Evolutionary conservation across 2,329 filamentous ascomycete species (phyloP).

Genomic region (Penicillium oxalicum): DNA sequence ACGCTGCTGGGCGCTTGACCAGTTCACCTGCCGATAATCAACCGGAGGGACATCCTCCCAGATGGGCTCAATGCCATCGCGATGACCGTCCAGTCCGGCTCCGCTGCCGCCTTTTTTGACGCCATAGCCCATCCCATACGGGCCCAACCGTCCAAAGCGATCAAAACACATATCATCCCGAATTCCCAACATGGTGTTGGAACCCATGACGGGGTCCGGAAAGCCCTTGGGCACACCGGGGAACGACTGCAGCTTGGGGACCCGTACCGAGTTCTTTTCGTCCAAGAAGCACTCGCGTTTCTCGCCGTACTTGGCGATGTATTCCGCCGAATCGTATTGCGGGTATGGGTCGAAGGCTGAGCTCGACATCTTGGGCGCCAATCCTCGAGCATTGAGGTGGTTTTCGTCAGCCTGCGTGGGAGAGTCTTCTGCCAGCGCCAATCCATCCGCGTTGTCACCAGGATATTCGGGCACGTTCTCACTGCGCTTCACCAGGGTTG

Average conservation of each 20-base stretch:
- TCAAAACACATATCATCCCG: slow-evolving; percentile 89
- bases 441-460: slow-evolving; percentile 52
- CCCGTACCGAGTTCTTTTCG: slow-evolving; percentile 52
- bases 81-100: slow-evolving; percentile 77
- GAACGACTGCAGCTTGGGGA: slow-evolving; percentile 68
- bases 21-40: slow-evolving; percentile 70
- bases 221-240: slow-evolving; percentile 76
- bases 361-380: slow-evolving; percentile 39
- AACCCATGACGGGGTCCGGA: slow-evolving; percentile 79
- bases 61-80: slow-evolving; percentile 69
- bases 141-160: slow-evolving; percentile 76
- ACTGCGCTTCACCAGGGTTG: slow-evolving; percentile 58
- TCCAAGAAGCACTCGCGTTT: slow-evolving; percentile 77
- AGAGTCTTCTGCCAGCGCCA: slow-evolving; percentile 39
- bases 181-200: slow-evolving; percentile 71
- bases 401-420: slow-evolving; percentile 20
- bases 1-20: slow-evolving; percentile 69
- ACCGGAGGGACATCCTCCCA: slow-evolving; percentile 68
- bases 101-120: slow-evolving; percentile 71
- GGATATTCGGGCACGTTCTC: slow-evolving; percentile 80
- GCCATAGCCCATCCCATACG: slow-evolving; percentile 87
- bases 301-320: slow-evolving; percentile 51
- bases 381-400: slow-evolving; percentile 17
- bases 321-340: slow-evolving; percentile 53
- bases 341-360: slow-evolving; percentile 64